Conservation (phyloP, 305 asterid species). For the Andrographis paniculata region DNA sequence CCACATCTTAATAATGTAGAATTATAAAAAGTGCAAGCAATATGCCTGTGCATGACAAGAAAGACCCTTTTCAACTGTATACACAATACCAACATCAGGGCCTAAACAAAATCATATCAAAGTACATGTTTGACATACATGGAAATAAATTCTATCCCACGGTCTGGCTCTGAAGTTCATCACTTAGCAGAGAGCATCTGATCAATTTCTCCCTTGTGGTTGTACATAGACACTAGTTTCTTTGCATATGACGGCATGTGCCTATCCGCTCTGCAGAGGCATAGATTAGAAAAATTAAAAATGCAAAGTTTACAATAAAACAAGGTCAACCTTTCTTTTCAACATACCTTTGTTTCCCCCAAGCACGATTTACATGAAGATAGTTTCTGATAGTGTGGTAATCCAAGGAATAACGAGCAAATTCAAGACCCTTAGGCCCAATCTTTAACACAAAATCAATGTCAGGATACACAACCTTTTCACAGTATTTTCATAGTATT, state of each 20-base stretch:
- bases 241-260: constrained; percentile 87
- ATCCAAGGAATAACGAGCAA: constrained; percentile 90
- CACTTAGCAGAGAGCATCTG: constrained; percentile 59
- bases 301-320: constrained; percentile 7
- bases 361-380: constrained; percentile 63
- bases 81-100: constrained; percentile 9
- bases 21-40: constrained; percentile 3
- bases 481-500: constrained; percentile 9
- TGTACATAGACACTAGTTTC: constrained; percentile 77
- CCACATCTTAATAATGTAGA: constrained; percentile 6
- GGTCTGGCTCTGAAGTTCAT: constrained; percentile 18
- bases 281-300: constrained; percentile 12
- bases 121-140: background rate
- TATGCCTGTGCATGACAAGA: background rate
- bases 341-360: constrained; percentile 84
- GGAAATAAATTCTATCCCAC: background rate
- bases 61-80: background rate
- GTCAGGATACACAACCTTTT: constrained; percentile 17
- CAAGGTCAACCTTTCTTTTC: background rate
- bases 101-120: constrained; percentile 8
- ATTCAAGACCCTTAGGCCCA: constrained; percentile 94
- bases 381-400: constrained; percentile 93
- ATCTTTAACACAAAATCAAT: constrained; percentile 34
- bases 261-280: constrained; percentile 67
- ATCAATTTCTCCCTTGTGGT: constrained; percentile 86